Base-by-base conservation (phyloP, 257 asterid species). In the Verbascum thapsus region DNA sequence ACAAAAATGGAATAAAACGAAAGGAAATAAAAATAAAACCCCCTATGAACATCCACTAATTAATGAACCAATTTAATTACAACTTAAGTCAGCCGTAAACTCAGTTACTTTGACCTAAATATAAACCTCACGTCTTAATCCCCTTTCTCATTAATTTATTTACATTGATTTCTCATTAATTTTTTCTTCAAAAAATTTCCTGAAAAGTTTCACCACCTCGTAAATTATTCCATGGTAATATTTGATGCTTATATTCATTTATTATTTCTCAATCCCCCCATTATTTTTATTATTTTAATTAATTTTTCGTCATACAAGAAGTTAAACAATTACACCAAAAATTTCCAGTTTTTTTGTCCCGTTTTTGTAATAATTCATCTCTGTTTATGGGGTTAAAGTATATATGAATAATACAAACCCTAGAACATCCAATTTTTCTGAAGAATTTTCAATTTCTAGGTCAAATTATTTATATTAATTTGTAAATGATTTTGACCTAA, bases 31-130 rank as follows among this genome's bases (percentile, higher is more conserved):
- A 16, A 47, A 19, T 20, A 50, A 50, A 20, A 32, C 37, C 53
- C 50, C n/a, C n/a, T 26, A 26, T 26, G 6, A n/a, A 8, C 20
- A 15, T 44, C 51, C 53, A 47, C 19, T 47, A 47, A 17, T 44
- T 12, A 0, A 2, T 12, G 0, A 6, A 17, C n/a, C n/a, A n/a
- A n/a, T n/a, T n/a, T n/a, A 18, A 47, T 10, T n/a, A 47, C 16
- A n/a, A n/a, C n/a, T n/a, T n/a, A n/a, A n/a, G n/a, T n/a, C n/a
- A n/a, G n/a, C n/a, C n/a, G n/a, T n/a, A n/a, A n/a, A n/a, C n/a
- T n/a, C n/a, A n/a, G n/a, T n/a, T 16, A 12, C 20, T 65, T 72
- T 72, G 72, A 72, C 78, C 66, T 9, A 9, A 67, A 66, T 47
- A 32, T 43, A 65, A 65, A 61, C 69, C 69, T 61, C 69, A 72